Conservation (phyloP, 495 filamentous ascomycete species). For the Halenospora varia region DNA sequence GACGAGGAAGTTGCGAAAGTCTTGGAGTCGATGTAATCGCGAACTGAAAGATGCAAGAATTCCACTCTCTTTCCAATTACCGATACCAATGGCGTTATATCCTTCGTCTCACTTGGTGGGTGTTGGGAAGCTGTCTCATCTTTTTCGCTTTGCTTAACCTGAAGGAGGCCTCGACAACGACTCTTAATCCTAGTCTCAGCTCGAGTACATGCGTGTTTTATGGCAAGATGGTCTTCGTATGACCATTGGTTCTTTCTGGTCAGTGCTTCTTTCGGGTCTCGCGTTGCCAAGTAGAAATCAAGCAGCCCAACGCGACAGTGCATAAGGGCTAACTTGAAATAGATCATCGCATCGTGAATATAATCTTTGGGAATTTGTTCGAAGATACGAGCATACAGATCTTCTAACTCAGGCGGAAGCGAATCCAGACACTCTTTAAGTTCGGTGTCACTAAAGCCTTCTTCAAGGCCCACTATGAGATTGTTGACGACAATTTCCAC, state of each 20-base stretch:
- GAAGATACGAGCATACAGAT: slow-evolving; percentile 11
- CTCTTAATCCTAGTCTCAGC: slow-evolving; percentile 5
- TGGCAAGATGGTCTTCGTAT: slow-evolving; percentile 2
- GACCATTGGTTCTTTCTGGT: background rate
- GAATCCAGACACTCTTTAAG: slow-evolving; percentile 4
- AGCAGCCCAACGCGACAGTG: slow-evolving; percentile 2
- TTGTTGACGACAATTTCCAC: slow-evolving; percentile 10
- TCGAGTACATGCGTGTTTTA: background rate
- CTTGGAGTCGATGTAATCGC: background rate
- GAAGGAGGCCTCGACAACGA: slow-evolving; percentile 8
- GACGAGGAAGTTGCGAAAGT: background rate
- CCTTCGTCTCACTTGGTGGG: background rate
- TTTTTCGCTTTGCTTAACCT: slow-evolving; percentile 6
- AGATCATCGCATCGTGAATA: slow-evolving; percentile 9
- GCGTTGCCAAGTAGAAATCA: slow-evolving; percentile 7
- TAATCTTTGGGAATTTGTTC: slow-evolving; percentile 11
- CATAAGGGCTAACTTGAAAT: slow-evolving; percentile 5
- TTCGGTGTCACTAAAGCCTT: background rate
- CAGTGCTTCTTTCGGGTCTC: slow-evolving; percentile 6
- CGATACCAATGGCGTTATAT: slow-evolving; percentile 5
- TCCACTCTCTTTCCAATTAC: slow-evolving; percentile 7
- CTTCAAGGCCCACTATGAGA: slow-evolving; percentile 10
- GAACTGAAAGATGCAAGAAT: slow-evolving; percentile 8
- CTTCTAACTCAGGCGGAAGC: slow-evolving; percentile 8
- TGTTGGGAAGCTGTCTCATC: slow-evolving; percentile 2